phyloP scores from a whole-genome alignment of 805 yeast genomes.

The Nakazawaea populi region DNA sequence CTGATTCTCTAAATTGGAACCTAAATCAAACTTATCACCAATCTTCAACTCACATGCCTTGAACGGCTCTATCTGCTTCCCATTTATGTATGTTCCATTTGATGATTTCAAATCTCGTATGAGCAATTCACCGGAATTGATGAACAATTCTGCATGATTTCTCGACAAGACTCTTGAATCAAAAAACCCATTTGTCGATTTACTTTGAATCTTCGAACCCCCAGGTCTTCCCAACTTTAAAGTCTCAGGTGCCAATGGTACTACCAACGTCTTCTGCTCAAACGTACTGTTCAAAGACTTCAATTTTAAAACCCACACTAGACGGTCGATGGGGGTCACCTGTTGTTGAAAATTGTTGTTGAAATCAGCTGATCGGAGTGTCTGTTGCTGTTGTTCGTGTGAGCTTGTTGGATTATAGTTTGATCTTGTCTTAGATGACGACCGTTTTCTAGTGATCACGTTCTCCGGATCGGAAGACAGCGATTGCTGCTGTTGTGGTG shows the following conservation, averaged over 20 bases:
- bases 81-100: conserved; percentile 92
- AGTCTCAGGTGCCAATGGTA: conserved; percentile 80
- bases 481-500: not conserved
- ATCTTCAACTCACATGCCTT: conserved; percentile 59
- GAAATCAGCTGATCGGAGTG: conserved; percentile 7
- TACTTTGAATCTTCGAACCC: conserved; percentile 52
- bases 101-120: conserved; percentile 85
- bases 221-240: conserved; percentile 88
- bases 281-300: conserved; percentile 78
- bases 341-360: conserved; percentile 6
- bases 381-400: conserved; percentile 11
- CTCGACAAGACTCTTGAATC: conserved; percentile 91
- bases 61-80: conserved; percentile 56
- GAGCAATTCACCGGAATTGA: conserved; percentile 58
- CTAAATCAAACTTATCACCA: conserved; percentile 90
- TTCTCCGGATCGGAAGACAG: not conserved
- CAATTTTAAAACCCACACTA: conserved; percentile 60
- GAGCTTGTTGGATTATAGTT: conserved; percentile 23
- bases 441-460: conserved; percentile 20
- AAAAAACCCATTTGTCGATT: conserved; percentile 81
- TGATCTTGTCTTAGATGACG: conserved; percentile 26
- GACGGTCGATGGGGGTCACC: conserved; percentile 21
- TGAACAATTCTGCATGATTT: conserved; percentile 87
- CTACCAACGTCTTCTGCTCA: conserved; percentile 67
- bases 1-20: conserved; percentile 75